These are phyloP conservation scores for Pyrenopolyporus hunteri DNA, from an alignment of 495 filamentous ascomycete genomes.

Conservation along the genomic window DNA sequence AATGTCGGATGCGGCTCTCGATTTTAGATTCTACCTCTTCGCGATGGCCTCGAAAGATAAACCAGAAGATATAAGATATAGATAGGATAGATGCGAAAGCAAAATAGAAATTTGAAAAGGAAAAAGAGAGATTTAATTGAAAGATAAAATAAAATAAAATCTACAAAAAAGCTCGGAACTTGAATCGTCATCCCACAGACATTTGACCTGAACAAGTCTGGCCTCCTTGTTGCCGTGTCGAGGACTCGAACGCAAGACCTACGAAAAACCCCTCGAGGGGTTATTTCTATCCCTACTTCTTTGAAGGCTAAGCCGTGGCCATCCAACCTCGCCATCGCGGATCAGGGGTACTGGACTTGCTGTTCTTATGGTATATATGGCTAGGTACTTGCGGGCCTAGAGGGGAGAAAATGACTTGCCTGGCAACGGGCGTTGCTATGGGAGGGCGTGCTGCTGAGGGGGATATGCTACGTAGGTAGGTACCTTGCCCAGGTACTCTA, in stretches of 20 bases:
- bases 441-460: too few species aligned
- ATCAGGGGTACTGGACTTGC: background rate
- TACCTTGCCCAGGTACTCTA: too few species aligned
- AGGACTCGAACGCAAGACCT: background rate
- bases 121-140: background rate
- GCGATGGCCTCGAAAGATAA: background rate
- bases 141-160: background rate
- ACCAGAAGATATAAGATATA: background rate
- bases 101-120: background rate
- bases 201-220: background rate
- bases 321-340: background rate
- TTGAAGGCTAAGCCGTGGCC: background rate
- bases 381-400: background rate
- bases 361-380: background rate
- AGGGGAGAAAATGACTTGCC: background rate
- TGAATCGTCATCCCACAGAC: background rate
- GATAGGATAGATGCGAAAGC: background rate
- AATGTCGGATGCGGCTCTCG: too few species aligned
- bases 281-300: slow-evolving; percentile 1
- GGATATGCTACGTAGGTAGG: too few species aligned
- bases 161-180: background rate
- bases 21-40: too few species aligned
- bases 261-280: background rate
- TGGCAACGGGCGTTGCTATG: too few species aligned
- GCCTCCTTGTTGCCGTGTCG: background rate